Percentiles rank a stretch among this genome's conserved stretches.
phyloP scores from a whole-genome alignment of 2,329 filamentous ascomycete species.

The Cercospora sojina region DNA sequence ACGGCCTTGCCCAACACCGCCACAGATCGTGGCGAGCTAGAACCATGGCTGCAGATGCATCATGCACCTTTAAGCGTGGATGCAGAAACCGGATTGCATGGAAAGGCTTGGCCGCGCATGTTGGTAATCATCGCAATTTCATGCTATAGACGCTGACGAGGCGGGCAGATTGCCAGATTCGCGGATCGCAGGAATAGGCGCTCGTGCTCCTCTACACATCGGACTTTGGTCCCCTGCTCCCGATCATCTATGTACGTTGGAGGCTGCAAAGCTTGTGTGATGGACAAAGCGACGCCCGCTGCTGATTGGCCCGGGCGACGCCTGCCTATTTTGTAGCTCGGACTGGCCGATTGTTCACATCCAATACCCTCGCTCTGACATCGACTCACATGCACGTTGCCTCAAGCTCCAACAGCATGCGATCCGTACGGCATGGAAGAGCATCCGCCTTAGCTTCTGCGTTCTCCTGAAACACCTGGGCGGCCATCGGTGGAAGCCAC shows the following conservation, averaged over 20 bases:
- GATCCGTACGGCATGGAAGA: conserved; percentile 24
- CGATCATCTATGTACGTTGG: conserved; percentile 18
- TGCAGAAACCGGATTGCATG: conserved; percentile 4
- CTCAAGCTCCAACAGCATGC: conserved; percentile 12
- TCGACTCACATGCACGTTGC: conserved; percentile 11
- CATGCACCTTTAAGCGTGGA: not conserved
- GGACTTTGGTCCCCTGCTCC: conserved; percentile 8
- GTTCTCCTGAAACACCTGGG: conserved; percentile 28
- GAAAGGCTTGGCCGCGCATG: not conserved
- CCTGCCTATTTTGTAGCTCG: not conserved
- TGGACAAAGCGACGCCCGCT: not conserved
- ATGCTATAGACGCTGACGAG: conserved; percentile 8
- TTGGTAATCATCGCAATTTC: conserved; percentile 9
- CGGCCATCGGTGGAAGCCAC: conserved; percentile 15
- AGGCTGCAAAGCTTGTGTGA: conserved; percentile 21
- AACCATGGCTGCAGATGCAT: conserved; percentile 1
- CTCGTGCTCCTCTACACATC: conserved; percentile 22
- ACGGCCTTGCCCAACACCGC: conserved; percentile 1
- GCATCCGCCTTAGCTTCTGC: conserved; percentile 20
- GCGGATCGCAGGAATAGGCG: conserved; percentile 16
- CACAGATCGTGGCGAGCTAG: conserved; percentile 3
- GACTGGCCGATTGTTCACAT: not conserved
- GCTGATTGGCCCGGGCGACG: conserved; percentile 17
- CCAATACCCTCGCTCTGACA: not conserved
- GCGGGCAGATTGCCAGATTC: not conserved